Base-by-base conservation (phyloP, 129 eudicot species). In the Lactuca sativa region DNA sequence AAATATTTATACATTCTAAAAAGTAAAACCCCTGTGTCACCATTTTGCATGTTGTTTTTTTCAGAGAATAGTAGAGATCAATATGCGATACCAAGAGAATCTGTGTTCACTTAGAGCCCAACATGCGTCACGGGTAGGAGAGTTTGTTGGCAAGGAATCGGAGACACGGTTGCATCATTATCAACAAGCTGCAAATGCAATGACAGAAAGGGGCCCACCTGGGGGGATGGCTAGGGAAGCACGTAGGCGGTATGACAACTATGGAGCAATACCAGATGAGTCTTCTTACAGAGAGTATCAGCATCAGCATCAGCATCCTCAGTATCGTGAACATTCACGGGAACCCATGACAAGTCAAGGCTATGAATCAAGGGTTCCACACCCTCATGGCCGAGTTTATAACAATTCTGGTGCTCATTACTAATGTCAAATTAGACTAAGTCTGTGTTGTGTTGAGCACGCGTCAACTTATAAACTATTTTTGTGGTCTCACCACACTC, bases 41-140 rank as follows among this genome's bases (percentile, higher is more conserved):
- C 5, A 47, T 47, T 0, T 47, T 4, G 12, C 1, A 0, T 61
- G 4, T 49, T 59, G 0, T 21, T 21, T 6, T 51, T 10, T 55
- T 59, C 80, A 83, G 82, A 83, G 74, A 71, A 70, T 83, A 15
- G 57, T 59, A 14, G 84, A 79, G 76, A 83, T 83, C 79, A 79
- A 83, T 47, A 64, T 62, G 33, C 60, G 57, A 56, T 83, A 71
- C 67, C 77, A 75, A 62, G 82, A 79, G 66, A 75, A 73, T 38
- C 48, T 83, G 4, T 74, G 59, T 8, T 66, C 77, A 16, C 74
- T 79, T 64, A 65, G 84, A 67, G 74, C 71, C 67, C 70, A 54
- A 15, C 82, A 79, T 59, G 76, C 79, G 59, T 65, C 54, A 57
- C 76, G 44, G n/a, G 57, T 77, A 67, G 84, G 74, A 37, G 82